Evolutionary conservation across 2,329 filamentous ascomycete species (phyloP).

Genomic region (Amauroascus niger): DNA sequence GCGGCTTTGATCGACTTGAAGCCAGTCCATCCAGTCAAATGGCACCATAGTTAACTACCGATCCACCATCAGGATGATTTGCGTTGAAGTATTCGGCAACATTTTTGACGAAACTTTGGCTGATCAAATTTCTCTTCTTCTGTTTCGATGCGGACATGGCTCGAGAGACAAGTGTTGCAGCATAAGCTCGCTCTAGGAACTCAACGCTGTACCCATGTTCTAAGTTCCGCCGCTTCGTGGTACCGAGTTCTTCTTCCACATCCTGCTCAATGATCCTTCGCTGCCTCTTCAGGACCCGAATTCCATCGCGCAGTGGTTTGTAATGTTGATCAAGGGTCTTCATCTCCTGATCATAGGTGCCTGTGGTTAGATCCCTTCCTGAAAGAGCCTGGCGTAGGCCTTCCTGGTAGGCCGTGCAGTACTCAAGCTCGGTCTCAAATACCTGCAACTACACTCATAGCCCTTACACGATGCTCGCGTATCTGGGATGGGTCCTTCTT

Average conservation of each 20-base stretch:
- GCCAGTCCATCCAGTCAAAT: constrained; percentile 9
- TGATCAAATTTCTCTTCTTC: constrained; percentile 3
- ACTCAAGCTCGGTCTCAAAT: no score
- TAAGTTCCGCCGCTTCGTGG: not conserved
- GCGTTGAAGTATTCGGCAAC: constrained; percentile 6
- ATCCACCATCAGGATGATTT: not conserved
- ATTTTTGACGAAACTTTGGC: not conserved
- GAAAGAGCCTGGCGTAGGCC: not conserved
- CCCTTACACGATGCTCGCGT: no score
- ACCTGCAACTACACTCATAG: no score
- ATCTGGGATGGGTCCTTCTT: no score
- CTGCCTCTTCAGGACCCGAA: constrained; percentile 5
- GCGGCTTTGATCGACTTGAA: constrained; percentile 14
- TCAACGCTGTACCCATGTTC: not conserved
- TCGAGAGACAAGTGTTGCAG: not conserved
- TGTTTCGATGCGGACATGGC: constrained; percentile 7
- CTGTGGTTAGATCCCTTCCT: not conserved
- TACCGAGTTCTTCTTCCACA: not conserved
- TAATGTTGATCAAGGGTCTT: not conserved
- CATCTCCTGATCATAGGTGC: not conserved
- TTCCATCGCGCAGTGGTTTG: not conserved
- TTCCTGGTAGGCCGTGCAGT: not conserved
- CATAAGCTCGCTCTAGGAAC: constrained; percentile 6
- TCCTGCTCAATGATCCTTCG: constrained; percentile 7
- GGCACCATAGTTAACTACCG: constrained; percentile 10